phyloP scores from a whole-genome alignment of 2,329 filamentous ascomycete species.

The Neoarthrinium moseri region DNA sequence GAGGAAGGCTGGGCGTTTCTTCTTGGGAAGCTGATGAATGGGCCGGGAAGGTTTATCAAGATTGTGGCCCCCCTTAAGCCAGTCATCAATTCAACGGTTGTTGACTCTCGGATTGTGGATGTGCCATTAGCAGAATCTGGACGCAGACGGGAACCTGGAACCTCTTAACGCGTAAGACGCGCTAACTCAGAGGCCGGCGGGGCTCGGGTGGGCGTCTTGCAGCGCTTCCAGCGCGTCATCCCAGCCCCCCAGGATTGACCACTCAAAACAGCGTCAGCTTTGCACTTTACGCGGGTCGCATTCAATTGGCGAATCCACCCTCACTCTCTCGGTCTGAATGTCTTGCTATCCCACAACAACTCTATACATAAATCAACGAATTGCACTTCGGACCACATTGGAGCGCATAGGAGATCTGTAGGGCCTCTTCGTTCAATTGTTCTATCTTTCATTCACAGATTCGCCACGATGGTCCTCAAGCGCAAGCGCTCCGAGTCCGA shows the following conservation, averaged over 20 bases:
- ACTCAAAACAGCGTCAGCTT: not conserved
- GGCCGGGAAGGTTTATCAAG: no score
- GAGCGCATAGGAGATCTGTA: no score
- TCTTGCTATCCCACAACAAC: not conserved
- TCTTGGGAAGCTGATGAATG: not conserved
- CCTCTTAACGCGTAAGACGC: no score
- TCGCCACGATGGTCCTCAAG: slow-evolving; percentile 41
- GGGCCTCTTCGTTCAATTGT: no score
- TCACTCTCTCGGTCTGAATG: not conserved
- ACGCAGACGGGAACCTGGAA: no score
- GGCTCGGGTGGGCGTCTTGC: no score
- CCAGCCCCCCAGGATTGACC: not conserved
- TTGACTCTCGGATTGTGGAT: no score
- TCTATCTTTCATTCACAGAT: not conserved
- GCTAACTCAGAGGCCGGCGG: no score
- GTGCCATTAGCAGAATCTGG: no score
- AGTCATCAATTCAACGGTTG: no score
- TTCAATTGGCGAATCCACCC: not conserved
- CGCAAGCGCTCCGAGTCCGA: slow-evolving; percentile 64
- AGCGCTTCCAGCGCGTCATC: no score
- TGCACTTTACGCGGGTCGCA: not conserved
- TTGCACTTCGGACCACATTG: not conserved
- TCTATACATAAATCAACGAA: not conserved
- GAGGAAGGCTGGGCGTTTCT: not conserved
- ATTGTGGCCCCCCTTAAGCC: no score